These are phyloP conservation scores for Lupinus albus DNA, from an alignment of 306 rosid genomes.

Conservation along the genomic window DNA sequence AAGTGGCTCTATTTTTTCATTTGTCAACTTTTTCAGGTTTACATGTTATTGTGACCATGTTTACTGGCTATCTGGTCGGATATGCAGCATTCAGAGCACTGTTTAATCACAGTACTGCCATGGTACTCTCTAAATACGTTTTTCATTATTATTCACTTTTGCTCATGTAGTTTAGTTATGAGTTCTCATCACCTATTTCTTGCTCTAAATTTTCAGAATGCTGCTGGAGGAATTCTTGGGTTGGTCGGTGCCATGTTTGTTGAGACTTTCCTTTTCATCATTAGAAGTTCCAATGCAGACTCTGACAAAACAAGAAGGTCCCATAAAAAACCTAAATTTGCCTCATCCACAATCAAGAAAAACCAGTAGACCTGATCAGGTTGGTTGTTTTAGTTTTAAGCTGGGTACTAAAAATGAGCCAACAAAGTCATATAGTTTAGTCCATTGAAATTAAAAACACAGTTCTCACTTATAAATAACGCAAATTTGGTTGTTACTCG, in stretches of 20 bases:
- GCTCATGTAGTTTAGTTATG: constrained; percentile 21
- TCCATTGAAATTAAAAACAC: constrained; percentile 30
- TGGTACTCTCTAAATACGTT: constrained; percentile 53
- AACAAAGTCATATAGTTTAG: constrained; percentile 7
- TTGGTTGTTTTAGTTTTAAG: constrained; percentile 36
- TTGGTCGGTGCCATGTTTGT: constrained; percentile 86
- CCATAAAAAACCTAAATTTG: constrained; percentile 45
- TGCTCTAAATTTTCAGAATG: constrained; percentile 57
- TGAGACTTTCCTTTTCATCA: constrained; percentile 88
- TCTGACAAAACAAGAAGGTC: constrained; percentile 46
- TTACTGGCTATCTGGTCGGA: constrained; percentile 84
- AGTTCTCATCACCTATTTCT: not conserved
- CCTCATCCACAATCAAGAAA: constrained; percentile 65
- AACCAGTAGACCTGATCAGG: constrained; percentile 54
- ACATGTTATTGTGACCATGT: too few species aligned
- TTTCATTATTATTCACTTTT: constrained; percentile 14
- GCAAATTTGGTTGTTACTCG: constrained; percentile 20
- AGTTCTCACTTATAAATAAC: constrained; percentile 26
- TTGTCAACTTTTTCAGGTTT: too few species aligned
- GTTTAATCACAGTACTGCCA: constrained; percentile 71
- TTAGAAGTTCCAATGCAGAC: constrained; percentile 51
- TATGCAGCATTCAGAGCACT: constrained; percentile 79
- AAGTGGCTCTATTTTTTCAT: not conserved
- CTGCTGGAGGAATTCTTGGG: constrained; percentile 91
- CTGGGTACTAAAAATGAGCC: constrained; percentile 3